Conservation (phyloP, 2,329 filamentous ascomycete species). For the Aspergillus sp. region DNA sequence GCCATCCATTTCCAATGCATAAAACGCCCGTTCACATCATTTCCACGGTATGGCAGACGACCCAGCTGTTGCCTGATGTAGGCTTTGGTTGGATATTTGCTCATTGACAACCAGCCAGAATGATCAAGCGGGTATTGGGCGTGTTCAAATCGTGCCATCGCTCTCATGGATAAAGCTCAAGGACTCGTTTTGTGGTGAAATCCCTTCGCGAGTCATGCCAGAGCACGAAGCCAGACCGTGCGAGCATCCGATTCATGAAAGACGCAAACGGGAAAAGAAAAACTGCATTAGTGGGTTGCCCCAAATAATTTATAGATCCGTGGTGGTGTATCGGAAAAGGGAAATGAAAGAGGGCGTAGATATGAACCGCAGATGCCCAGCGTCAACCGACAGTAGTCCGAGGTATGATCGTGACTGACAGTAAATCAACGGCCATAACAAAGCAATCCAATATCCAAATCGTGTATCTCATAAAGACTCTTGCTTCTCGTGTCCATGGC, state of each 20-base stretch:
- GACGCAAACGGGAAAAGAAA: slow-evolving; percentile 14
- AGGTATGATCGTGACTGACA: not conserved
- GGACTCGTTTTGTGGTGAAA: too few relatives aligned
- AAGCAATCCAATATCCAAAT: slow-evolving; percentile 22
- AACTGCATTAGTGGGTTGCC: slow-evolving; percentile 35
- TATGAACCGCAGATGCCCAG: slow-evolving; percentile 12
- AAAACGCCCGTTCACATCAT: slow-evolving; percentile 8
- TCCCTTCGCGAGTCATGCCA: too few relatives aligned
- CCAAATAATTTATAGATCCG: slow-evolving; percentile 33
- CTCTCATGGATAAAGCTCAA: too few relatives aligned
- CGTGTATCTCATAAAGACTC: slow-evolving; percentile 33
- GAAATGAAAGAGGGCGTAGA: slow-evolving; percentile 10
- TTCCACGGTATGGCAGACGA: not conserved
- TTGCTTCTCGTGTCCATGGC: slow-evolving; percentile 30
- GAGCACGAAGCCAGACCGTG: too few relatives aligned
- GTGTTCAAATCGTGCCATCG: not conserved
- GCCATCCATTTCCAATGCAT: slow-evolving; percentile 10
- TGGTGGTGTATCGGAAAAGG: slow-evolving; percentile 17
- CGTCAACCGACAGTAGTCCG: slow-evolving; percentile 8
- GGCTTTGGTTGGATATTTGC: not conserved
- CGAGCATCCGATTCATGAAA: slow-evolving; percentile 2
- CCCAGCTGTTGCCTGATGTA: not conserved
- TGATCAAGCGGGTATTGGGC: not conserved
- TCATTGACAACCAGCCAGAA: not conserved
- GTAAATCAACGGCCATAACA: not conserved